Evolutionary conservation across 495 filamentous ascomycete species (phyloP), one percentile per base, ranked within the genome.

Genomic region (Cladorrhinum samala): DNA sequence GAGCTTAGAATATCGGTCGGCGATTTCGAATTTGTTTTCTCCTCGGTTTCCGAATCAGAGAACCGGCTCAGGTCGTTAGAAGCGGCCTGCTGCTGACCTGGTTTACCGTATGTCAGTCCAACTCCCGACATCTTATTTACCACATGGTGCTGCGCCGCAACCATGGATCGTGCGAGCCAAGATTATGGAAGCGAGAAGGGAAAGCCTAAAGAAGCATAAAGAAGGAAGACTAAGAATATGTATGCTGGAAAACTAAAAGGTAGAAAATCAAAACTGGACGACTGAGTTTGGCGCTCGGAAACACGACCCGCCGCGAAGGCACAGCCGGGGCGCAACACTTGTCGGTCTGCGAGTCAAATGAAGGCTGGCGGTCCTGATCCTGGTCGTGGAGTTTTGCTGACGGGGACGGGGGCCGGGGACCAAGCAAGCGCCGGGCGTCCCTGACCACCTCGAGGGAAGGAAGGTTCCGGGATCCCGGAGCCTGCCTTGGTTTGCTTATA

Each of bases 1-100:
- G 75, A 75, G 16, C 68, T 68, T 11, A 78, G 50, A 50, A 80
- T 56, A 4, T 75, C 74, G 58, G 66, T 68, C 39, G 66, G 63
- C 11, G 68, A 70, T 57, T 60, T 70, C 23, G 62, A 55, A 9
- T 64, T 60, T 4, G 61, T 57, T 46, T 60, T 65, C 13, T 74
- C 73, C 38, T 76, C 73, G 37, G 58, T 16, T 30, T 75, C 68
- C 11, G 68, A 66, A 38, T 73, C 68, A 49, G 66, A 63, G 54
- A 62, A 61, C 21, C 62, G 67, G 49, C 53, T 61, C 46, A 56
- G 46, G 49, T 71, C 60, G 48, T 53, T 60, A 51, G 50, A 49
- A 38, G 46, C 13, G 37, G 23, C 46, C 45, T 62, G 59, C 54
- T 61, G 60, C 19, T 63, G 59, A 61, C 54, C 61, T 65, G 59